A percentile compares a stretch with the other conserved stretches of the same genome.
These are phyloP conservation scores for Annona cherimola DNA, from an alignment of 164 flowering plant species.

Conservation along the genomic window DNA sequence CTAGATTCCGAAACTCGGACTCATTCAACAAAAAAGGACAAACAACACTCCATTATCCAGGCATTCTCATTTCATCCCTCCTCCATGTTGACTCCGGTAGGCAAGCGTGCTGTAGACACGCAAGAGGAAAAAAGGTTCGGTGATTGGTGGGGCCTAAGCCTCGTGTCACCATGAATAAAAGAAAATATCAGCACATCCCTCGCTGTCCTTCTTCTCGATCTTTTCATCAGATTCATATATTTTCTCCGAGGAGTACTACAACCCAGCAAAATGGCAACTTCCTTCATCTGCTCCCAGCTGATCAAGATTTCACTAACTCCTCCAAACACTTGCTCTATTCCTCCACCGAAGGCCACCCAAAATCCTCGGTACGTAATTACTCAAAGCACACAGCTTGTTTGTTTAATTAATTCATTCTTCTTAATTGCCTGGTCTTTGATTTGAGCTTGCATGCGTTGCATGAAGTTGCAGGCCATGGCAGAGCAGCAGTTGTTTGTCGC, in stretches of 20 bases:
- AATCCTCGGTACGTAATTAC: not conserved
- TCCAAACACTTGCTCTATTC: not conserved
- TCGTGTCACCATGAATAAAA: not conserved
- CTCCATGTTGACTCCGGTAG: not conserved
- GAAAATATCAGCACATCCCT: not conserved
- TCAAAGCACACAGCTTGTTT: too few species aligned
- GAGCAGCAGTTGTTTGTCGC: not conserved
- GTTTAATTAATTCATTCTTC: too few species aligned
- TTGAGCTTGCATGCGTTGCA: too few species aligned
- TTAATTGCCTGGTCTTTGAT: too few species aligned
- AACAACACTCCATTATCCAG: not conserved
- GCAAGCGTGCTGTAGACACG: not conserved
- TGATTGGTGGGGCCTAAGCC: not conserved
- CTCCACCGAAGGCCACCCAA: slow-evolving; percentile 1
- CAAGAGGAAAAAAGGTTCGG: not conserved
- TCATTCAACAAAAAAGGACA: not conserved
- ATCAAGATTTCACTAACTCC: not conserved
- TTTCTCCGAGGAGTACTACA: too few species aligned
- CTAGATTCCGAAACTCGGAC: not conserved
- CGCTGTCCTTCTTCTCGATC: too few species aligned
- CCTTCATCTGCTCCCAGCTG: slow-evolving; percentile 1
- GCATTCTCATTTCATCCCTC: not conserved
- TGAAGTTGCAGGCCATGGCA: not conserved
- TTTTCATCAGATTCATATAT: too few species aligned
- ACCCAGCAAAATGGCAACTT: slow-evolving; percentile 1